Evolutionary conservation across 2,329 filamentous ascomycete genomes (phyloP), one percentile per base, ranked within the genome.

Genomic region (Parastagonospora avenae): DNA sequence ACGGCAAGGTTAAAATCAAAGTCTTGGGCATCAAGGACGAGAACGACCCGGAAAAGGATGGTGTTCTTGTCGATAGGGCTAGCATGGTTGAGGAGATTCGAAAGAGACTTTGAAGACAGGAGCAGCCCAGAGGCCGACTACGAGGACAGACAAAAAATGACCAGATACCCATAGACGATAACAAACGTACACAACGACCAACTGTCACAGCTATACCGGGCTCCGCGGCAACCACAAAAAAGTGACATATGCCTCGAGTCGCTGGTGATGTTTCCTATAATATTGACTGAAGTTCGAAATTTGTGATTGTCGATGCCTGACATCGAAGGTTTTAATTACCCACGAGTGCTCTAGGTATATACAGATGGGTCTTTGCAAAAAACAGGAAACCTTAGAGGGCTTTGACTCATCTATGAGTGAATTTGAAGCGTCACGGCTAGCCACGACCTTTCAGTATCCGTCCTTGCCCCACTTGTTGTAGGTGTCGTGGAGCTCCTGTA

Each of bases 381-480:
- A 31, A 48, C 50, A 51, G 32, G 45, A 42, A 27, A 43, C 24
- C n/a, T 14, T 33, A 35, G 16, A 29, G 28, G 11, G 10, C 24
- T 12, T 2, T 14, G 15, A 14, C 11, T 9, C 12, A 27, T 35
- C 12, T 35, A 24, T 10, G 19, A 24, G 19, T 24, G 19, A 3
- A 24, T 3, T 5, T 24, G 3, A 24, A 24, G 19, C 19, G 19
- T 24, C 19, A 24, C 3, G 19, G 19, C 19, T 24, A 3, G 19
- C 19, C 19, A 24, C 19, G 31, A 33, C 4, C 10, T 38, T 37
- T 55, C 67, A 74, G 79, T 89, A 97, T 66, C 91, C 92, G 65
- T 97, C 94, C 86, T 97, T 97, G 77, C 94, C 94, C 86, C 91
- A 97, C 84, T 99, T 99, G 90, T 99, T 99, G 86, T 89, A 97